Conservation (phyloP, 352 stramenopile species). For the Globisporangium cylindrosporum region DNA sequence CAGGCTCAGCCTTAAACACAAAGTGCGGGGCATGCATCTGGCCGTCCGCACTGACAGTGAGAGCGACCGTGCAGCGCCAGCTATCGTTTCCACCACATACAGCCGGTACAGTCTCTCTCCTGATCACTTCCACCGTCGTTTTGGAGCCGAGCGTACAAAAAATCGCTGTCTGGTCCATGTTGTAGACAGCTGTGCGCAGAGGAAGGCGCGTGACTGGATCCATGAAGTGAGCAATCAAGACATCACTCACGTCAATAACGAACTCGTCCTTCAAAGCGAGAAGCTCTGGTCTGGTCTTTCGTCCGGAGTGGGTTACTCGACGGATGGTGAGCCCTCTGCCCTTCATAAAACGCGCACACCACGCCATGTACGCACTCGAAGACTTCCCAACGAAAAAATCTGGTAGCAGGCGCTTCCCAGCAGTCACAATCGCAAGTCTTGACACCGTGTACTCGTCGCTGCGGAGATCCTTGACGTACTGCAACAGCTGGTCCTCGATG, state of each 20-base stretch:
- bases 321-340: not conserved
- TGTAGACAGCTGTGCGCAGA: not conserved
- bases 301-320: not conserved
- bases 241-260: not conserved
- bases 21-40: not conserved
- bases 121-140: not conserved
- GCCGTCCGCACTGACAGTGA: not conserved
- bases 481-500: conserved; percentile 2
- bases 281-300: not conserved
- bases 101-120: not conserved
- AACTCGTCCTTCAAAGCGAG: not conserved
- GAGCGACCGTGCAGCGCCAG: not conserved
- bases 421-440: conserved; percentile 1
- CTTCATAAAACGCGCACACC: not conserved
- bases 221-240: not conserved
- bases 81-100: not conserved
- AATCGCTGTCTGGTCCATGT: not conserved
- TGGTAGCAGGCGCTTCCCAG: not conserved
- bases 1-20: not conserved
- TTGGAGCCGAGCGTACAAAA: not conserved
- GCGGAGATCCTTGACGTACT: not conserved
- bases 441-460: conserved; percentile 1
- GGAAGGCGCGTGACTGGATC: conserved; percentile 1
- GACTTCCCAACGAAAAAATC: not conserved
- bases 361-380: not conserved